These are phyloP conservation scores for Alternaria infectoria DNA, from an alignment of 2,329 filamentous ascomycete species.

Conservation along the genomic window DNA sequence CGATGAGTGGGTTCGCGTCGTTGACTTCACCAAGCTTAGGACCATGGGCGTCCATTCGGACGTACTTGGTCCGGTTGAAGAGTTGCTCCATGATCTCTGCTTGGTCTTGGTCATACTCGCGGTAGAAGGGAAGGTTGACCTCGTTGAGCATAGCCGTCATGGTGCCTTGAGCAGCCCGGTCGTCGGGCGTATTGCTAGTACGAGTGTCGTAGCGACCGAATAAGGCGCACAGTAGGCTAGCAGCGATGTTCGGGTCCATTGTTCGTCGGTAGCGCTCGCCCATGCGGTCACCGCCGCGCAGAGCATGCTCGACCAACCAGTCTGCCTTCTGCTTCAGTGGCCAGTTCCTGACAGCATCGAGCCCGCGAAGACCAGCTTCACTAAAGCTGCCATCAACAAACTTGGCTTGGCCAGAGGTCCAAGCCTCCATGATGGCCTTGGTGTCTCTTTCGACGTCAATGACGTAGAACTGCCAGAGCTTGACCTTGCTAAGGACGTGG, in stretches of 20 bases:
- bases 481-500: slow-evolving; percentile 76
- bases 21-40: slow-evolving; percentile 84
- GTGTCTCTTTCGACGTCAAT: slow-evolving; percentile 78
- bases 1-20: slow-evolving; percentile 79
- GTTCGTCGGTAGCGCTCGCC: slow-evolving; percentile 78
- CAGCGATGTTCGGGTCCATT: slow-evolving; percentile 72
- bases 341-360: slow-evolving; percentile 62
- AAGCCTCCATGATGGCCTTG: slow-evolving; percentile 72
- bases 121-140: slow-evolving; percentile 86
- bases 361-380: slow-evolving; percentile 55
- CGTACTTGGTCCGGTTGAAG: slow-evolving; percentile 93
- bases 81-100: slow-evolving; percentile 87
- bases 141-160: slow-evolving; percentile 73
- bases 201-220: slow-evolving; percentile 71
- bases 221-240: slow-evolving; percentile 70
- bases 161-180: slow-evolving; percentile 60
- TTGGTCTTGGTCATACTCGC: slow-evolving; percentile 86
- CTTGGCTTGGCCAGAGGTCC: slow-evolving; percentile 67
- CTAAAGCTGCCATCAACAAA: slow-evolving; percentile 62
- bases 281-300: slow-evolving; percentile 74
- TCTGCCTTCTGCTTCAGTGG: slow-evolving; percentile 65
- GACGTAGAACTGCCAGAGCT: slow-evolving; percentile 93
- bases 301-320: slow-evolving; percentile 71
- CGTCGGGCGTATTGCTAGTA: slow-evolving; percentile 58
- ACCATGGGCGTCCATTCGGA: slow-evolving; percentile 88